Evolutionary conservation across 2,329 filamentous ascomycete species (phyloP).

Genomic region (Fusarium concolor): DNA sequence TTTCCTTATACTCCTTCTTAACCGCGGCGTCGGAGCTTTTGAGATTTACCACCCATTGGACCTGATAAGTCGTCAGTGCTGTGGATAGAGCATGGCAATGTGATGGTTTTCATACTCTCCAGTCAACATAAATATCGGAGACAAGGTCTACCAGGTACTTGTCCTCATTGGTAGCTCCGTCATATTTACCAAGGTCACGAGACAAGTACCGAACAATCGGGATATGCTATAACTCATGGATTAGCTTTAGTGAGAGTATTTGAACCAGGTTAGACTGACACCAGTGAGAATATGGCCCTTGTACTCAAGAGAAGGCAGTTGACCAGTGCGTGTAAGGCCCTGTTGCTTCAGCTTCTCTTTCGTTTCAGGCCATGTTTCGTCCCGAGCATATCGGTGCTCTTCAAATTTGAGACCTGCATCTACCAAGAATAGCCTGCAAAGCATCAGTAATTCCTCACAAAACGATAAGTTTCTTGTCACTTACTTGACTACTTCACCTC

Average conservation of each 20-base stretch:
- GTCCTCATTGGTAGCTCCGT: constrained; percentile 52
- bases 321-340: constrained; percentile 11
- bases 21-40: constrained; percentile 45
- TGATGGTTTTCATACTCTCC: constrained; percentile 48
- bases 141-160: constrained; percentile 54
- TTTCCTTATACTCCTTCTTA: constrained; percentile 51
- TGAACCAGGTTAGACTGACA: not conserved
- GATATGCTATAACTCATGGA: not conserved
- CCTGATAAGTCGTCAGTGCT: constrained; percentile 2
- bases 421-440: not conserved
- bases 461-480: not conserved
- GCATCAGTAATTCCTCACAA: not conserved
- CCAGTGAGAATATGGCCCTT: constrained; percentile 10
- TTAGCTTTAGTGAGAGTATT: not conserved
- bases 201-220: constrained; percentile 52
- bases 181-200: constrained; percentile 51
- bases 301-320: constrained; percentile 17
- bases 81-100: rapidly evolving
- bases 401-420: constrained; percentile 7
- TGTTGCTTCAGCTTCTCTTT: constrained; percentile 19
- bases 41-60: constrained; percentile 47
- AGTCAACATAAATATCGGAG: constrained; percentile 54
- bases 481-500: constrained; percentile 18
- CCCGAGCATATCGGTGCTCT: not conserved
- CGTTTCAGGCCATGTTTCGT: constrained; percentile 1